These are phyloP conservation scores for Apodospora peruviana DNA, from an alignment of 495 filamentous ascomycete species.

Conservation along the genomic window DNA sequence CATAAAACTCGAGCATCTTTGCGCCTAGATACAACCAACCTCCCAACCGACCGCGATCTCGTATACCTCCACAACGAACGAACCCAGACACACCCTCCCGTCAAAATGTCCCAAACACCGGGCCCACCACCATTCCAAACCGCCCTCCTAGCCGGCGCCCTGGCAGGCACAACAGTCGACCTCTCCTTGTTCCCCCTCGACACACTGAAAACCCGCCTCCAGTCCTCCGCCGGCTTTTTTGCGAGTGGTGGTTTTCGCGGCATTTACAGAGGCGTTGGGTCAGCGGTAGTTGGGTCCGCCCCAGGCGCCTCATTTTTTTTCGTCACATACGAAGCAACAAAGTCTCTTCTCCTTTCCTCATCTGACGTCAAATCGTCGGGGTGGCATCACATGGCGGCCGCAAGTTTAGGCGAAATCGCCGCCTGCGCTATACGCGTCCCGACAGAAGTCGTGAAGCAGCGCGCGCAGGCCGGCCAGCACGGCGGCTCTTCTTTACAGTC, in stretches of 20 bases:
- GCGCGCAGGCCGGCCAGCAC: slow-evolving; percentile 79
- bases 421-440: slow-evolving; percentile 91
- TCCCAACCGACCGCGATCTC: too few species aligned
- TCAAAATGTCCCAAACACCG: not conserved
- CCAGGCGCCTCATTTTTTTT: slow-evolving; percentile 98
- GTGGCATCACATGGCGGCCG: slow-evolving; percentile 94
- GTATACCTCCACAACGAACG: too few species aligned
- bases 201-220: slow-evolving; percentile 89
- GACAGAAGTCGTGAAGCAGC: slow-evolving; percentile 95
- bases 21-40: too few species aligned
- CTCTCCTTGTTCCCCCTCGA: slow-evolving; percentile 87
- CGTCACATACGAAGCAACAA: slow-evolving; percentile 86
- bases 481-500: slow-evolving; percentile 53
- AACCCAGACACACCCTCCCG: too few species aligned
- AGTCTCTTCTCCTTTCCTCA: slow-evolving; percentile 44
- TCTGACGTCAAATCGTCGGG: not conserved
- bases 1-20: too few species aligned
- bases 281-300: slow-evolving; percentile 79
- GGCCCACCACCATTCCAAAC: slow-evolving; percentile 41
- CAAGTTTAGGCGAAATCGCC: slow-evolving; percentile 81
- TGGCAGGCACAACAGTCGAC: slow-evolving; percentile 85
- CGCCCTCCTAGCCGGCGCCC: slow-evolving; percentile 63
- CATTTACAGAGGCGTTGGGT: slow-evolving; percentile 66
- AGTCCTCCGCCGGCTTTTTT: slow-evolving; percentile 76
- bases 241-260: slow-evolving; percentile 69